Percentiles rank a stretch among this genome's conserved stretches.
Conservation (phyloP, 768 basidiomycete genomes). For the Lanmaoa pseudosensibilis region DNA sequence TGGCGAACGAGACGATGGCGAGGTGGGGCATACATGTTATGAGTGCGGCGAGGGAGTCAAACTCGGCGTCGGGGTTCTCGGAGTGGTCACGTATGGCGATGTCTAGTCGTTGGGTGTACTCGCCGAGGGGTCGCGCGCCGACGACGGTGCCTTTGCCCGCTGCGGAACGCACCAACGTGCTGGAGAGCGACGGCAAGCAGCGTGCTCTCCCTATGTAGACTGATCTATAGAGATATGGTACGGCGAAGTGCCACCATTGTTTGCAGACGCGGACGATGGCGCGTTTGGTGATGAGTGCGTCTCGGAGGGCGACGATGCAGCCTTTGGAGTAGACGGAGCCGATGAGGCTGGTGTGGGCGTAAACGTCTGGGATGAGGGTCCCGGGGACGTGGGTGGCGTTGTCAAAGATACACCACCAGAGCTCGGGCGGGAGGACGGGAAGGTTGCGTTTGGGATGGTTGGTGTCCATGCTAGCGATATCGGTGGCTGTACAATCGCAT, state of each 20-base stretch:
- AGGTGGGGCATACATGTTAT: slow-evolving; percentile 21
- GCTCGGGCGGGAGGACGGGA: slow-evolving; percentile 18
- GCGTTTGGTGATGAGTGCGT: slow-evolving; percentile 26
- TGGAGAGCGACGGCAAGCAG: slow-evolving; percentile 20
- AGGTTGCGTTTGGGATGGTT: too few relatives aligned
- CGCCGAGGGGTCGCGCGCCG: slow-evolving; percentile 18
- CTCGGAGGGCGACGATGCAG: slow-evolving; percentile 8
- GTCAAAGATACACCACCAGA: slow-evolving; percentile 28
- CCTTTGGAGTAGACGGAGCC: slow-evolving; percentile 8
- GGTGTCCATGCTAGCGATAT: neutral
- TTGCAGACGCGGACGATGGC: slow-evolving; percentile 31
- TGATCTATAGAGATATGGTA: slow-evolving; percentile 24
- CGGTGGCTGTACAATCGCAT: neutral
- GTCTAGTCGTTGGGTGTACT: slow-evolving; percentile 27
- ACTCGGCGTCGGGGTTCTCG: neutral
- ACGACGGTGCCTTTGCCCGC: slow-evolving; percentile 10
- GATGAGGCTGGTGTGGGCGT: slow-evolving; percentile 10
- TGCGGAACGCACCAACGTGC: slow-evolving; percentile 11
- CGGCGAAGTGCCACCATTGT: slow-evolving; percentile 30
- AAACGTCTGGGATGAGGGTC: slow-evolving; percentile 25
- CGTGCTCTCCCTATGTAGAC: slow-evolving; percentile 21
- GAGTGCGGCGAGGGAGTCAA: slow-evolving; percentile 6
- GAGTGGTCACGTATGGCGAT: slow-evolving; percentile 22
- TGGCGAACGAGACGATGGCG: slow-evolving; percentile 21
- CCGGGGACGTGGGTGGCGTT: slow-evolving; percentile 21